These are phyloP conservation scores for Fragilaria crotonensis DNA, from an alignment of 108 stramenopile genomes.

Conservation along the genomic window DNA sequence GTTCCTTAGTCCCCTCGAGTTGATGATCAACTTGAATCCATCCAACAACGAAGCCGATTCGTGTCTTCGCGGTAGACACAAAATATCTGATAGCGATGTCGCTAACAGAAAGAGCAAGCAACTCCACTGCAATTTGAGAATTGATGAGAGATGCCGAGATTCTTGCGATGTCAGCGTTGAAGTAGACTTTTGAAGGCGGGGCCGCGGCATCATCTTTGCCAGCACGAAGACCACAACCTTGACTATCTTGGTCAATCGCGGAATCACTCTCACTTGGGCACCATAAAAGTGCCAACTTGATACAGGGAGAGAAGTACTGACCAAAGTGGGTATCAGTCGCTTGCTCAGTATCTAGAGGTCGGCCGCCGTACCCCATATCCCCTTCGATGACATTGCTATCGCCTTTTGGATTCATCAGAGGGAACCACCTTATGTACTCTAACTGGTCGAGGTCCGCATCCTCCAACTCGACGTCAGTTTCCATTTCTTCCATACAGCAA, in stretches of 20 bases:
- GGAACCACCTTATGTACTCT: slow-evolving; percentile 72
- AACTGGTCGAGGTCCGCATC: not conserved
- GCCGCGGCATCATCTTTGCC: slow-evolving; percentile 9
- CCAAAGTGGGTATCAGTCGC: slow-evolving; percentile 45
- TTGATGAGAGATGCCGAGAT: slow-evolving; percentile 69
- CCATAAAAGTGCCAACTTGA: slow-evolving; percentile 61
- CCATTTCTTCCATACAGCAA: slow-evolving; percentile 49
- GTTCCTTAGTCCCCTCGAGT: slow-evolving; percentile 40
- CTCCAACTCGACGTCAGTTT: slow-evolving; percentile 5
- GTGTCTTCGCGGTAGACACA: slow-evolving; percentile 60
- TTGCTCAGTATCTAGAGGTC: slow-evolving; percentile 64
- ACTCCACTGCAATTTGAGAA: slow-evolving; percentile 54
- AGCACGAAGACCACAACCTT: too few species aligned
- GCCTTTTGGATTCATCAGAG: slow-evolving; percentile 43
- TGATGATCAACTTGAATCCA: slow-evolving; percentile 80
- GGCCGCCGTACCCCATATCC: slow-evolving; percentile 53
- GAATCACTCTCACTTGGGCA: slow-evolving; percentile 8
- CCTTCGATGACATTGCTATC: slow-evolving; percentile 58
- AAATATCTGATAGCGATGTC: slow-evolving; percentile 68
- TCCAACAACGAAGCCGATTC: slow-evolving; percentile 54
- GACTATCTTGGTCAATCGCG: not conserved
- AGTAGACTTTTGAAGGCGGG: slow-evolving; percentile 48
- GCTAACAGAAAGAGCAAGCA: slow-evolving; percentile 44
- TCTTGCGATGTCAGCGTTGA: slow-evolving; percentile 46
- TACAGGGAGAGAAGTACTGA: slow-evolving; percentile 66